Conservation (phyloP, 148 eudicot genomes). For the Beta vulgaris region DNA sequence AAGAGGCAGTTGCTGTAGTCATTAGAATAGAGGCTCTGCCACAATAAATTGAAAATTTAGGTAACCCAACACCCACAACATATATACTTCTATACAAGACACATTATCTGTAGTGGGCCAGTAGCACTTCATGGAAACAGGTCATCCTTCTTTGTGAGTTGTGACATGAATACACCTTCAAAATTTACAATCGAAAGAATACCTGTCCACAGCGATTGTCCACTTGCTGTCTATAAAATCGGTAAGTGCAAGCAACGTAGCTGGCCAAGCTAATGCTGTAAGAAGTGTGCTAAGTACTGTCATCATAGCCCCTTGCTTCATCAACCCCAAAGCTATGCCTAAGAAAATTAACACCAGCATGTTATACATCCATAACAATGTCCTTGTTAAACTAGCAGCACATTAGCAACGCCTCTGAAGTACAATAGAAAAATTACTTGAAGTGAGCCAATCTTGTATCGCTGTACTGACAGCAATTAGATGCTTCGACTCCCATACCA, state of each 20-base stretch:
- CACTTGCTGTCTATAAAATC: conserved; percentile 97
- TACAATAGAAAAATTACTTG: conserved; percentile 51
- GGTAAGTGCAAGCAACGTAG: conserved; percentile 68
- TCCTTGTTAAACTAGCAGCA: background rate
- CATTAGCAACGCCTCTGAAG: conserved; percentile 7
- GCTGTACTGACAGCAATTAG: conserved; percentile 96
- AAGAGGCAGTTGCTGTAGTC: background rate
- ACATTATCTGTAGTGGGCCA: background rate
- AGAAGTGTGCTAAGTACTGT: conserved; percentile 79
- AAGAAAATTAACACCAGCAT: conserved; percentile 31
- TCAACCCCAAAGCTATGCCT: conserved; percentile 76
- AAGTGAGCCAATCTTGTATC: conserved; percentile 94
- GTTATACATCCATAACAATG: background rate
- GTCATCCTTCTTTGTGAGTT: background rate
- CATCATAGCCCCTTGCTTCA: conserved; percentile 97
- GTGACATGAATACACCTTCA: background rate
- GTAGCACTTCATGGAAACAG: background rate
- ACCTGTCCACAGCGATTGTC: conserved; percentile 97
- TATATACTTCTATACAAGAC: no score
- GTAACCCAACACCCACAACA: background rate
- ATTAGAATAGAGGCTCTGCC: background rate
- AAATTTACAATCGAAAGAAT: conserved; percentile 13
- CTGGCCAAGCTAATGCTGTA: conserved; percentile 96
- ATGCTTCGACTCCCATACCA: conserved; percentile 95
- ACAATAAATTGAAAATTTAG: conserved; percentile 5